Base-by-base conservation (phyloP, 805 yeast genomes). In the Ogataea angusta region DNA sequence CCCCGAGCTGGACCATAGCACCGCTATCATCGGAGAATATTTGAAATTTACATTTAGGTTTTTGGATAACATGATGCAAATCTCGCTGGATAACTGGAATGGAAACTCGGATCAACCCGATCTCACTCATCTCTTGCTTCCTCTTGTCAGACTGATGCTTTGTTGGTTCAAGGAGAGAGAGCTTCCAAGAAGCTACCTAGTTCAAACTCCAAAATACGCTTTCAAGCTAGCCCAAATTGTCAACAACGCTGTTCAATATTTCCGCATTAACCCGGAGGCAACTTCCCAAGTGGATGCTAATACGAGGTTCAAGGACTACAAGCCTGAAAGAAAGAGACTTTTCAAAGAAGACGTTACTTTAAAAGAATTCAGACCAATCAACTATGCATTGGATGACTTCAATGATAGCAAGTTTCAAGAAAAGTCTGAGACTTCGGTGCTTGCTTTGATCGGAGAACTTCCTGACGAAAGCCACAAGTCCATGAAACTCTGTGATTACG, bases 301-400 rank as follows among this genome's bases (percentile, higher is more conserved):
- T 30, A 30, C 34, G 24, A 34, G 24, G 30, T 40, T 21, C 12
- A 9, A n/a, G 15, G 45, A 53, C 6, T 40, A 52, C 36, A 42
- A 68, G 36, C 83, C 84, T 12, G 47, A 55, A 6, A 69, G 91
- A 57, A 52, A 57, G 2, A 73, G 78, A 41, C 74, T 73, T 39
- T 83, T 82, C 54, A 61, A 67, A 32, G 91, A 85, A 53, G 93
- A 84, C 62, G 77, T 82, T 10, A 60, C 68, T 16, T 64, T 79
- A 48, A 76, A 75, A 44, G 89, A 81, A 46, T 82, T 79, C 52
- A 63, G 68, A 21, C 73, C 82, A 4, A 65, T 84, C 13, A 72
- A 72, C 17, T 70, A 66, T 47, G 72, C 70, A 38, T 67, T 82
- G 40, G 70, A 69, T 37, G 90, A 82, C 54, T 83, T 82, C 49